phyloP scores from a whole-genome alignment of 1,284 basidiomycete genomes.

The Pholiota adiposa region DNA sequence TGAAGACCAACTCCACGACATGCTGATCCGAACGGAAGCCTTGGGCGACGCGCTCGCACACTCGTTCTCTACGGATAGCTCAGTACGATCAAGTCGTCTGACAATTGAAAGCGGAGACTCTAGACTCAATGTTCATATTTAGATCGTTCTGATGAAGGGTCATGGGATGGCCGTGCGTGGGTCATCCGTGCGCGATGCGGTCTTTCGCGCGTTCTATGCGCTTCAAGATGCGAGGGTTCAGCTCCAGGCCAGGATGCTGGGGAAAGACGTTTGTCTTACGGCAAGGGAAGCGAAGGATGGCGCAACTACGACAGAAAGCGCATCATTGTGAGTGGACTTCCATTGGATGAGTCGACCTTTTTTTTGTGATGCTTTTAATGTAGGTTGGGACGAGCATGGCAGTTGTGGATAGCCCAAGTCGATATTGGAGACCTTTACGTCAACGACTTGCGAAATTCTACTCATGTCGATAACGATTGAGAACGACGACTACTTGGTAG shows the following conservation, averaged over 20 bases:
- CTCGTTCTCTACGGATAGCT: slow-evolving; percentile 15
- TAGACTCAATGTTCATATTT: not conserved
- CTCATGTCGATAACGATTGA: slow-evolving; percentile 1
- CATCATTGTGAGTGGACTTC: slow-evolving; percentile 5
- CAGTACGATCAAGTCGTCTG: not conserved
- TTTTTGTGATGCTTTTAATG: not conserved
- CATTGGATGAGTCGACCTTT: not conserved
- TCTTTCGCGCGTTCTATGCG: slow-evolving; percentile 22
- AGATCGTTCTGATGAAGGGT: slow-evolving; percentile 22
- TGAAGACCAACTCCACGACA: slow-evolving; percentile 19
- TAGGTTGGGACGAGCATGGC: slow-evolving; percentile 11
- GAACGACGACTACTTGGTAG: too few relatives aligned
- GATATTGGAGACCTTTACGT: slow-evolving; percentile 5
- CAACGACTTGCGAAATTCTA: slow-evolving; percentile 7
- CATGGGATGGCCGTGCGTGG: slow-evolving; percentile 24
- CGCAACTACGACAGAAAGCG: slow-evolving; percentile 10
- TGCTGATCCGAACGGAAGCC: slow-evolving; percentile 20
- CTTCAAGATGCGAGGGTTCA: slow-evolving; percentile 22
- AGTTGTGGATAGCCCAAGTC: slow-evolving; percentile 8
- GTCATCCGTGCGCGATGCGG: slow-evolving; percentile 21
- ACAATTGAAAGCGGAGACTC: not conserved
- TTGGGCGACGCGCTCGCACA: slow-evolving; percentile 22
- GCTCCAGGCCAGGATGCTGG: slow-evolving; percentile 20
- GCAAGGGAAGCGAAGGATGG: slow-evolving; percentile 10
- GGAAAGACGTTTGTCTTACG: slow-evolving; percentile 7